phyloP scores from a whole-genome alignment of 345 rosid species.

The Kernera saxatilis region DNA sequence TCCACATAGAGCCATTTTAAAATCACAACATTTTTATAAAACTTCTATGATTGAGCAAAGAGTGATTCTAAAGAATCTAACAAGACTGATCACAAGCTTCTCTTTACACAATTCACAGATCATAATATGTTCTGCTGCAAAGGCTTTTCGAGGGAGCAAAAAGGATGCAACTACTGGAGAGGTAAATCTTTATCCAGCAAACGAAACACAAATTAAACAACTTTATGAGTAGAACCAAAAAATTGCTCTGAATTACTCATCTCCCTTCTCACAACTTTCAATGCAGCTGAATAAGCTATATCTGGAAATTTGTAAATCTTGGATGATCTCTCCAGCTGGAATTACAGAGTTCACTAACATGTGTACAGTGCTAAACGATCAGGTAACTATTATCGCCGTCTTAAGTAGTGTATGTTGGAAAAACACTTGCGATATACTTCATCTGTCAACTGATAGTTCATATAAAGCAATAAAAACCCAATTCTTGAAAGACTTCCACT shows the following conservation, averaged over 20 bases:
- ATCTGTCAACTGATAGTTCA: not conserved
- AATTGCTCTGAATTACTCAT: not conserved
- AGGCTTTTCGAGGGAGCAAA: conserved; percentile 64
- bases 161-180: conserved; percentile 67
- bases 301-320: conserved; percentile 59
- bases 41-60: not conserved
- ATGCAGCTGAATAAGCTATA: conserved; percentile 54
- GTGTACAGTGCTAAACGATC: conserved; percentile 77
- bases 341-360: conserved; percentile 59
- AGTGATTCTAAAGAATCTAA: not conserved
- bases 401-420: not conserved
- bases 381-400: conserved; percentile 38
- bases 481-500: not conserved
- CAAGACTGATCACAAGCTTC: not conserved
- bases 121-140: conserved; percentile 67
- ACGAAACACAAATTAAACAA: not conserved
- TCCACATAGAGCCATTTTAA: not conserved
- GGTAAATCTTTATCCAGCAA: conserved; percentile 30
- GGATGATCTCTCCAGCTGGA: conserved; percentile 62
- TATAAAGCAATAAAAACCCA: not conserved
- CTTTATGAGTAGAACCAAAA: not conserved
- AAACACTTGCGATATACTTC: conserved; percentile 36
- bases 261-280: conserved; percentile 37
- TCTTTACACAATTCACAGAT: conserved; percentile 40
- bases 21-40: not conserved